These are phyloP conservation scores for Inga oerstediana DNA, from an alignment of 306 rosid genomes.

Conservation along the genomic window DNA sequence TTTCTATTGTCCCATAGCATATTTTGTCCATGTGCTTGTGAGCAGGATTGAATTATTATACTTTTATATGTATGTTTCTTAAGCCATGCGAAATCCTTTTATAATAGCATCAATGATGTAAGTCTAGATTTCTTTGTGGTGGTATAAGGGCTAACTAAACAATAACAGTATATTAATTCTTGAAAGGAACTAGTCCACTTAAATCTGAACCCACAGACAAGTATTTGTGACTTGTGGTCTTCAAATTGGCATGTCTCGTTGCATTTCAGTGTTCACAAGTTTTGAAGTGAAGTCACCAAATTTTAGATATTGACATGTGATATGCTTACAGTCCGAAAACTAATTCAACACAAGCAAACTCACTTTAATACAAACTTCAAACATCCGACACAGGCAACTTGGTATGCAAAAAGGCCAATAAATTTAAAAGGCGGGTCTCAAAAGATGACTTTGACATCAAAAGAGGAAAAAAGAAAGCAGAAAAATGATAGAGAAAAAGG, in stretches of 20 bases:
- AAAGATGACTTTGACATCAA: neutral
- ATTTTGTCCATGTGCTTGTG: neutral
- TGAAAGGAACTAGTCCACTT: neutral
- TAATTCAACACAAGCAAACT: neutral
- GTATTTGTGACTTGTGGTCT: neutral
- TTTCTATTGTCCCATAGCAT: neutral
- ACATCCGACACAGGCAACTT: neutral
- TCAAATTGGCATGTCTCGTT: neutral
- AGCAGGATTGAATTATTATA: neutral
- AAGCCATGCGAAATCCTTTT: neutral
- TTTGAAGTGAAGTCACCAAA: neutral
- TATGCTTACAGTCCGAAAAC: neutral
- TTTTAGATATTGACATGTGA: neutral
- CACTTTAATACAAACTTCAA: neutral
- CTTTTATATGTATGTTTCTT: neutral
- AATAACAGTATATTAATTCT: neutral
- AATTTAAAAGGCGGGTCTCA: neutral
- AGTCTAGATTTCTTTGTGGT: neutral
- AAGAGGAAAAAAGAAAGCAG: neutral
- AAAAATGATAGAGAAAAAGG: neutral
- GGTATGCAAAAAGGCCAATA: neutral
- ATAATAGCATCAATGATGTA: neutral
- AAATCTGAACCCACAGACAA: slow-evolving; percentile 10
- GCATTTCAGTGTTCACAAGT: neutral
- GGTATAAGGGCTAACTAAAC: neutral